Evolutionary conservation across 2,329 filamentous ascomycete genomes (phyloP).

Genomic region (Stagonosporopsis chrysanthemi): DNA sequence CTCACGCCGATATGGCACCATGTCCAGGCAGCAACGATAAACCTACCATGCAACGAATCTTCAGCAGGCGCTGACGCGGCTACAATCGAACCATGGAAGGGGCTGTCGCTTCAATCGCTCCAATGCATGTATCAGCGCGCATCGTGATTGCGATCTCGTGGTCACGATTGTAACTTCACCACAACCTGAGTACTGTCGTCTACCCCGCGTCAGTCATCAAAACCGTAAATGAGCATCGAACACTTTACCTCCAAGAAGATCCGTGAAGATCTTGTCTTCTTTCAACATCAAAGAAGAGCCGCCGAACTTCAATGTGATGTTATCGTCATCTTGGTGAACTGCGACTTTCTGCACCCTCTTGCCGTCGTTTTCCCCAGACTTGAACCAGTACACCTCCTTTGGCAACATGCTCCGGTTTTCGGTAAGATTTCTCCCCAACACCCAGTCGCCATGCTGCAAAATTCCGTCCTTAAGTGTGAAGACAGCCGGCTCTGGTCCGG

Average conservation of each 20-base stretch:
- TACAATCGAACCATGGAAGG: neutral
- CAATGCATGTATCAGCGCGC: neutral
- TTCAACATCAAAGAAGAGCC: slow-evolving; percentile 23
- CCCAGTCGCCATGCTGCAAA: slow-evolving; percentile 29
- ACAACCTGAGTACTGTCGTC: slow-evolving; percentile 15
- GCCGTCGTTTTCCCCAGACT: slow-evolving; percentile 15
- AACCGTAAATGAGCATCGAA: neutral
- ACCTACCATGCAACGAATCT: neutral
- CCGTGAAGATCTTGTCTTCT: slow-evolving; percentile 27
- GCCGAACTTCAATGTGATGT: slow-evolving; percentile 29
- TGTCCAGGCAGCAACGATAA: neutral
- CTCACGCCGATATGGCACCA: neutral
- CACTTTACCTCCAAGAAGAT: slow-evolving; percentile 27
- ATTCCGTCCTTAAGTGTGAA: slow-evolving; percentile 35
- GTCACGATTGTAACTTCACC: slow-evolving; percentile 20
- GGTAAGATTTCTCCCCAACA: slow-evolving; percentile 27
- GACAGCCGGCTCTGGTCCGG: slow-evolving; percentile 29
- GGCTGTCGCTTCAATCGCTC: neutral
- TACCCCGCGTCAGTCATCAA: slow-evolving; percentile 6
- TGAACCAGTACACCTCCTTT: slow-evolving; percentile 38
- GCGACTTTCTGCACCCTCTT: slow-evolving; percentile 24
- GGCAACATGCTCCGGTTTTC: slow-evolving; percentile 36
- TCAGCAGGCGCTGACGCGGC: neutral
- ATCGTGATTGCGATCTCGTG: neutral
- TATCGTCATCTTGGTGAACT: slow-evolving; percentile 27